These are phyloP conservation scores for Phytopythium boreale DNA, from an alignment of 352 stramenopile genomes.

Conservation along the genomic window DNA sequence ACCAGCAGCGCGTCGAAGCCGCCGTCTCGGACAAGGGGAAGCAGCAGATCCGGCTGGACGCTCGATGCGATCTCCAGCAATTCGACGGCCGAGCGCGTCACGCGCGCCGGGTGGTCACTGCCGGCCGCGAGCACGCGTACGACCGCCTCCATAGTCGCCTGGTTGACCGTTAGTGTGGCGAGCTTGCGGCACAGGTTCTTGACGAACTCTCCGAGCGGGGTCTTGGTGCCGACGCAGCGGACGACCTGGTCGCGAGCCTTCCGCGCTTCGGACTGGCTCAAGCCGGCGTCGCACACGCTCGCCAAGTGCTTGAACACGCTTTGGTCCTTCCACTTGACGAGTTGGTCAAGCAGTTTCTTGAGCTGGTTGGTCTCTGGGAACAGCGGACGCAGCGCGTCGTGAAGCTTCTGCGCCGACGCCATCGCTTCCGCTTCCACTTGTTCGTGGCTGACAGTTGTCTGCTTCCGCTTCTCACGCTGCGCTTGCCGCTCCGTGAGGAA, in stretches of 20 bases:
- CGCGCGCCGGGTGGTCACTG: slow-evolving; percentile 19
- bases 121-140: slow-evolving; percentile 40
- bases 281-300: slow-evolving; percentile 51
- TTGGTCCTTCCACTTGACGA: slow-evolving; percentile 76
- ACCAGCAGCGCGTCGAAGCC: slow-evolving; percentile 51
- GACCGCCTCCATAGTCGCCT: slow-evolving; percentile 28
- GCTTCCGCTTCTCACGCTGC: slow-evolving; percentile 26
- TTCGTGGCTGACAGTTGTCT: not conserved
- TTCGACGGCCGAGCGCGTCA: slow-evolving; percentile 57
- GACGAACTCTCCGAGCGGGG: slow-evolving; percentile 65
- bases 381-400: slow-evolving; percentile 35
- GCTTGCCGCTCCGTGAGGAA: slow-evolving; percentile 54
- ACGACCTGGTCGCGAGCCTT: slow-evolving; percentile 63
- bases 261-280: slow-evolving; percentile 44
- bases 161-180: slow-evolving; percentile 65
- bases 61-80: slow-evolving; percentile 51
- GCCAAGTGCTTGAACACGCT: slow-evolving; percentile 74
- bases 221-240: slow-evolving; percentile 79
- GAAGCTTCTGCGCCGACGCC: slow-evolving; percentile 30
- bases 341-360: slow-evolving; percentile 54
- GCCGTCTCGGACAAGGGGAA: slow-evolving; percentile 38
- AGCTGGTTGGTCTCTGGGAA: slow-evolving; percentile 62
- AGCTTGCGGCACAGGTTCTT: slow-evolving; percentile 84
- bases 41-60: slow-evolving; percentile 47
- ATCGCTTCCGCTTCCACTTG: slow-evolving; percentile 14